A percentile compares a stretch with the other conserved stretches of the same genome.
Conservation (phyloP, 768 basidiomycete species). For the Tulasnella sp. region DNA sequence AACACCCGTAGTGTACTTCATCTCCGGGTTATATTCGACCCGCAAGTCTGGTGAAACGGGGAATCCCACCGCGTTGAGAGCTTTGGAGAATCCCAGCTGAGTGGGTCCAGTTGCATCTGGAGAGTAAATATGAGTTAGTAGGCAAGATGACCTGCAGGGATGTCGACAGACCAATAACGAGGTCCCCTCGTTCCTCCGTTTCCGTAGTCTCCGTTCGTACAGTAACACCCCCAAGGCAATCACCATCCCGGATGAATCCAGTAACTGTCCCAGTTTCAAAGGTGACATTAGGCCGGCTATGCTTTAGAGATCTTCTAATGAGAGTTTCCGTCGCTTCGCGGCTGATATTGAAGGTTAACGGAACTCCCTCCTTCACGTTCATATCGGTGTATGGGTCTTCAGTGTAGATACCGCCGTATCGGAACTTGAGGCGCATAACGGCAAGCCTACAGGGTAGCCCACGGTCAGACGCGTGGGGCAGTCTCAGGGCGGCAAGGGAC, state of each 20-base stretch:
- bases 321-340: constrained; percentile 2
- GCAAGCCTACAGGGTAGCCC: not conserved
- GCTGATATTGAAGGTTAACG: not conserved
- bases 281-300: not conserved
- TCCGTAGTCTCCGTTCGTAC: not conserved
- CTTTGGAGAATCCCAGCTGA: not conserved
- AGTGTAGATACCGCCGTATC: not conserved
- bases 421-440: not conserved
- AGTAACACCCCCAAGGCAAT: not conserved
- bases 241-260: not conserved
- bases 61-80: not conserved
- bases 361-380: not conserved
- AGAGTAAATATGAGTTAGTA: not conserved
- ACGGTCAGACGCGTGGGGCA: not conserved
- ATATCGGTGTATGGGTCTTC: not conserved
- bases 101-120: constrained; percentile 16
- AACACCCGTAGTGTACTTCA: not conserved
- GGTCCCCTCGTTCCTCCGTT: not conserved
- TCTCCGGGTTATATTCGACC: constrained; percentile 4
- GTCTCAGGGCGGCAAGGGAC: not conserved
- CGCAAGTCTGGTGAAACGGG: not conserved
- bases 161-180: not conserved
- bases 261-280: constrained; percentile 2
- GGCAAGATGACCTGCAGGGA: too few species aligned
- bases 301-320: not conserved